Evolutionary conservation across 352 stramenopile species (phyloP), one percentile per base, ranked within the genome.

Genomic region (Phytopythium helicoides): DNA sequence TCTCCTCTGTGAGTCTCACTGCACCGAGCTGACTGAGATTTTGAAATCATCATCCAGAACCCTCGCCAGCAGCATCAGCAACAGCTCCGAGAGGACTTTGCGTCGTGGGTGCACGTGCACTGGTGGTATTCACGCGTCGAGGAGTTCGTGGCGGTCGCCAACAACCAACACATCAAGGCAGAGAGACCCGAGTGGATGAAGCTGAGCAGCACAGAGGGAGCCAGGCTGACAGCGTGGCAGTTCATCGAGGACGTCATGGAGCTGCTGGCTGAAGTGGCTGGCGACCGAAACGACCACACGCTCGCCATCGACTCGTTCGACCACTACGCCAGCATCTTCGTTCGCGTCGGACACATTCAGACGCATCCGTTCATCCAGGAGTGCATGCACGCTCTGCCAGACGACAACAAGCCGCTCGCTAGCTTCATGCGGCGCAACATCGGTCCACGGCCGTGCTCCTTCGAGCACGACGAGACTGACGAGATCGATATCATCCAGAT

Each of bases 311-410:
- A 58, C 37, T 51, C 52, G 36, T 22, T 53, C 23, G 37, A 52
- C 7, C 39, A 66, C 18, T 34, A 47, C 18, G 49, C 39, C 37
- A 48, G 62, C 28, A 51, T 66, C 25, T 57, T 34, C 15, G 34
- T 42, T 11, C 47, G 53, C 2, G 22, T 66, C 6, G 47, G 53
- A 19, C 46, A 62, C 23, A 41, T 66, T 22, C 47, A 66, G 47
- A 61, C 58, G 46, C 46, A 62, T 22, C 54, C 58, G 37, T 62
- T 61, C 53, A 46, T 66, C 33, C 53, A 66, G 37, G 44, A 48
- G 21, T 61, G 58, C 38, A 47, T 62, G 33, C 23, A 11, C 8
- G 38, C 45, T 25, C 47, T 62, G 9, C 47, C 53, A 1, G 19
- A 4, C 19, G n/a, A n/a, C n/a, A n/a, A n/a, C n/a, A n/a, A n/a